Percentiles rank a stretch among this genome's conserved stretches.
Conservation (phyloP, 2,329 filamentous ascomycete genomes). For the Hypoxylon sp. region DNA sequence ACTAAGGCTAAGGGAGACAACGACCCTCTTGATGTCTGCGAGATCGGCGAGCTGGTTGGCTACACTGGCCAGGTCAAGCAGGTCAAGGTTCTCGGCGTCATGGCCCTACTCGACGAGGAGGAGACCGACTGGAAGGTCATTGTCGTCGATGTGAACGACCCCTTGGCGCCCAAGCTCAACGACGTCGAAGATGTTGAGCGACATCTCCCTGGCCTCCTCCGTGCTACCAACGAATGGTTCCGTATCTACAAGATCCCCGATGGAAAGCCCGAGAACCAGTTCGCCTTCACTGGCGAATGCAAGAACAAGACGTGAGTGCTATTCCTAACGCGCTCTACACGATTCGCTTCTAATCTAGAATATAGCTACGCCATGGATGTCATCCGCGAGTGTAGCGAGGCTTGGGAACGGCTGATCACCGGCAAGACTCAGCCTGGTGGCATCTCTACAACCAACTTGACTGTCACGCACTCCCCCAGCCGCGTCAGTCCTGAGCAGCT, state of each 20-base stretch:
- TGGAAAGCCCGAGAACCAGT: conserved; percentile 99
- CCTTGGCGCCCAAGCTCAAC: conserved; percentile 95
- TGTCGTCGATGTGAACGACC: conserved; percentile 98
- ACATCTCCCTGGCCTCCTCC: conserved; percentile 95
- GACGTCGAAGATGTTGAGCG: conserved; percentile 99
- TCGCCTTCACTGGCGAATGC: conserved; percentile 99
- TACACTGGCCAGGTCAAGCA: conserved; percentile 98
- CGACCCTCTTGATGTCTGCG: conserved; percentile 98
- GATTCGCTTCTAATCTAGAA: conserved; percentile 46
- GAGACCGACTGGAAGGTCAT: conserved; percentile 99
- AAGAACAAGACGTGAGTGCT: conserved; percentile 93
- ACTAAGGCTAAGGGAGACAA: conserved; percentile 99
- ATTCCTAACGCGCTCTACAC: neutral
- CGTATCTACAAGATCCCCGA: conserved; percentile 99
- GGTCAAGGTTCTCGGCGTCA: conserved; percentile 99
- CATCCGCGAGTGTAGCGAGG: conserved; percentile 94
- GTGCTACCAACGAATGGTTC: conserved; percentile 99
- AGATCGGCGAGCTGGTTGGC: conserved; percentile 98
- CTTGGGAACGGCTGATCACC: conserved; percentile 95
- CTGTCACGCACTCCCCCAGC: conserved; percentile 80
- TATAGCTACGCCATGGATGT: conserved; percentile 91
- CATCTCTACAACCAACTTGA: conserved; percentile 85
- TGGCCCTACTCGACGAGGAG: conserved; percentile 99
- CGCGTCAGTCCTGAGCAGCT: conserved; percentile 79
- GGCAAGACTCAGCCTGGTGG: conserved; percentile 86